Percentiles rank a stretch among this genome's conserved stretches.
phyloP scores from a whole-genome alignment of 1,139 yeast genomes.

The Candida smagusa region DNA sequence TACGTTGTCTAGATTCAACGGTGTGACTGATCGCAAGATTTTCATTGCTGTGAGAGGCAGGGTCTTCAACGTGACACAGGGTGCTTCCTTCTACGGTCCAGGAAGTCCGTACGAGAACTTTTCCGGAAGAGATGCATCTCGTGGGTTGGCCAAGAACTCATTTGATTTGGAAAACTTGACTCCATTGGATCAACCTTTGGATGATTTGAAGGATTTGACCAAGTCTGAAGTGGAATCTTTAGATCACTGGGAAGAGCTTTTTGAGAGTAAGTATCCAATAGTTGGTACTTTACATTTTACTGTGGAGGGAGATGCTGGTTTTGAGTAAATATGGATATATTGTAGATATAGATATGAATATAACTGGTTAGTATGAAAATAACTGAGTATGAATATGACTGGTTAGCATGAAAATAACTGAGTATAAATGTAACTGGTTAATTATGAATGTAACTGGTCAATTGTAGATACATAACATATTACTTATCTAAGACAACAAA shows the following conservation, averaged over 20 bases:
- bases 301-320: conserved; percentile 1
- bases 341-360: too few species aligned
- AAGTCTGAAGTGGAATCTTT: conserved; percentile 64
- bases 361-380: too few species aligned
- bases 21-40: conserved; percentile 72
- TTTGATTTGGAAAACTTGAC: conserved; percentile 66
- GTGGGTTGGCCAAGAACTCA: conserved; percentile 89
- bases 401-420: too few species aligned
- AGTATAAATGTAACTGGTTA: too few species aligned
- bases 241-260: conserved; percentile 83
- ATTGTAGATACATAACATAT: too few species aligned
- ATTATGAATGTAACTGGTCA: too few species aligned
- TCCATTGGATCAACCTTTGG: conserved; percentile 69
- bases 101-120: conserved; percentile 94
- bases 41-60: conserved; percentile 81
- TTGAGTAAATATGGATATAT: background rate
- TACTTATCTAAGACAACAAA: too few species aligned
- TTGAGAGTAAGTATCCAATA: conserved; percentile 69
- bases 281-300: conserved; percentile 54
- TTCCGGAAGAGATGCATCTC: conserved; percentile 95
- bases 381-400: too few species aligned
- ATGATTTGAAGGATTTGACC: conserved; percentile 58
- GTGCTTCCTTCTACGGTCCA: conserved; percentile 90
- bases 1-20: conserved; percentile 72
- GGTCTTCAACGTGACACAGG: conserved; percentile 81